Percentiles rank a stretch among this genome's conserved stretches.
Evolutionary conservation across 2,329 filamentous ascomycete species (phyloP).

Genomic region (Sordariomycetes sp.): DNA sequence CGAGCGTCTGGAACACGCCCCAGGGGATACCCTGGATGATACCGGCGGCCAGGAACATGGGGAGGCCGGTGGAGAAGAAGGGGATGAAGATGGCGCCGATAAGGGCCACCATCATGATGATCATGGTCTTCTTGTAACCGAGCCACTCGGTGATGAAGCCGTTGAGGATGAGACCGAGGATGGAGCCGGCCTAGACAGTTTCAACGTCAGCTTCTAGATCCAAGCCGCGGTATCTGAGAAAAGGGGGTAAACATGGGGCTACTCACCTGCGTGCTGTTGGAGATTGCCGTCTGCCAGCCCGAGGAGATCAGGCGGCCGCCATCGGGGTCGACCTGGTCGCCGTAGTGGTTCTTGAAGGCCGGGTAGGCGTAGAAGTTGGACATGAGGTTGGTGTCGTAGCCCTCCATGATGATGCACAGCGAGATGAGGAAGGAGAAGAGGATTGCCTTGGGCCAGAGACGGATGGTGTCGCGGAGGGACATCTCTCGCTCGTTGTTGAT

Average conservation of each 20-base stretch:
- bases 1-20: slow-evolving; percentile 35
- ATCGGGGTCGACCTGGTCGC: slow-evolving; percentile 23
- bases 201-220: too few relatives aligned
- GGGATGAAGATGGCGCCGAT: slow-evolving; percentile 36
- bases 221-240: too few relatives aligned
- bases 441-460: slow-evolving; percentile 16
- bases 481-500: slow-evolving; percentile 10
- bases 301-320: slow-evolving; percentile 35
- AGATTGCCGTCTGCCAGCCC: slow-evolving; percentile 42
- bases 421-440: slow-evolving; percentile 28
- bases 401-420: slow-evolving; percentile 27
- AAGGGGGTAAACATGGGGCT: too few relatives aligned
- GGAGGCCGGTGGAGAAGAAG: slow-evolving; percentile 33
- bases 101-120: slow-evolving; percentile 28
- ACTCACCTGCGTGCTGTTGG: slow-evolving; percentile 35
- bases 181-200: slow-evolving; percentile 39
- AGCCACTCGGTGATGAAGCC: slow-evolving; percentile 37
- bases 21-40: slow-evolving; percentile 37
- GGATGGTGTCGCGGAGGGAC: slow-evolving; percentile 10
- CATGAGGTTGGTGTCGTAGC: slow-evolving; percentile 29
- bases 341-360: slow-evolving; percentile 29
- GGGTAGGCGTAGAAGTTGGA: slow-evolving; percentile 30
- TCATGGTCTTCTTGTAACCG: slow-evolving; percentile 37
- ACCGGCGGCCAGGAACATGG: slow-evolving; percentile 32
- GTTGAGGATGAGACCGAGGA: slow-evolving; percentile 39